These are phyloP conservation scores for Obelidium mucronatum DNA, from an alignment of 192 early-diverging fungal species.

Conservation along the genomic window DNA sequence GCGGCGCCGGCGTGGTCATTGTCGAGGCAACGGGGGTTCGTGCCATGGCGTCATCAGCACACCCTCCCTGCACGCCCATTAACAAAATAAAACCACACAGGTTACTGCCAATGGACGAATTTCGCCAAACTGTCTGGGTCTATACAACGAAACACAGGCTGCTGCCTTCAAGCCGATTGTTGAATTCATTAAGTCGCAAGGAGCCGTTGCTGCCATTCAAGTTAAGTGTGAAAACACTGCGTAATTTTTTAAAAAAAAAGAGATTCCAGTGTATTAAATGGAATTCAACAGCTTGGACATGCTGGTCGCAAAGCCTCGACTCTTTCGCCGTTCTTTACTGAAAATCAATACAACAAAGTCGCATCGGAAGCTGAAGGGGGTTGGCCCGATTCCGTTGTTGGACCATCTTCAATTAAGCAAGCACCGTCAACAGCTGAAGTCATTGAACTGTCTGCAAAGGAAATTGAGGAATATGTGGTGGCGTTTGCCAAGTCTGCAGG, in stretches of 20 bases:
- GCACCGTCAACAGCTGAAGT: slow-evolving; percentile 43
- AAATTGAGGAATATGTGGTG: slow-evolving; percentile 68
- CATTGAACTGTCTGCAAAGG: slow-evolving; percentile 64
- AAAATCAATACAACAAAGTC: slow-evolving; percentile 27
- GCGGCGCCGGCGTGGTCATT: slow-evolving; percentile 81
- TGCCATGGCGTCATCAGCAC: not conserved
- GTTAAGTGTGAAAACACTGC: slow-evolving; percentile 41
- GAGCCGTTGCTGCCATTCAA: slow-evolving; percentile 66
- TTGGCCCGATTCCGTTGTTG: slow-evolving; percentile 77
- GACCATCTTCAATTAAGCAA: slow-evolving; percentile 59
- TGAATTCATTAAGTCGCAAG: slow-evolving; percentile 68
- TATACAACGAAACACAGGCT: slow-evolving; percentile 86
- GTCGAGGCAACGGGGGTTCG: slow-evolving; percentile 63
- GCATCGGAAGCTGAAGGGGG: slow-evolving; percentile 59
- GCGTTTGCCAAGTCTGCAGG: slow-evolving; percentile 50
- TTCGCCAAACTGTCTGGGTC: slow-evolving; percentile 76
- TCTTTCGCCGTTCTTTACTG: slow-evolving; percentile 39
- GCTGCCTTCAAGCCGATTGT: slow-evolving; percentile 62
- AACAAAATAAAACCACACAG: no score
- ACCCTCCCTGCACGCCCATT: not conserved
- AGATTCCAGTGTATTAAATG: not conserved
- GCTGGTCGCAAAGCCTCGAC: slow-evolving; percentile 65
- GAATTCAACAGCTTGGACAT: slow-evolving; percentile 5
- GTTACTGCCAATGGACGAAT: slow-evolving; percentile 80
- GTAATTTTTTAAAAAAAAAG: not conserved